Evolutionary conservation across 1,139 yeast genomes (phyloP), one percentile per base, ranked within the genome.

Genomic region (Suhomyces yuchorum): DNA sequence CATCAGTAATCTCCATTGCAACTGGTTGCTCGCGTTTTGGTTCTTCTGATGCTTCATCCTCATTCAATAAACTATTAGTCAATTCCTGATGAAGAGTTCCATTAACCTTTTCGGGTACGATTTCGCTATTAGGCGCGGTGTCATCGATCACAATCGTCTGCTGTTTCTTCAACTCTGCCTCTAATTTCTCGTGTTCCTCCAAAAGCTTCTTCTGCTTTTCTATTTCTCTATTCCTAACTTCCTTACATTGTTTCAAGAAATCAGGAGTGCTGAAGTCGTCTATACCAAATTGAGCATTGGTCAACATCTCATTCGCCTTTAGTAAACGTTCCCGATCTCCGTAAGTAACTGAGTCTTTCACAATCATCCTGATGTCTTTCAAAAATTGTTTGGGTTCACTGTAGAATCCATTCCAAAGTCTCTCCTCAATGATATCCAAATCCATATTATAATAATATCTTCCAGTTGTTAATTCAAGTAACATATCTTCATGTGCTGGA

Each of bases 371-470:
- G 43, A 95, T 79, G 62, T 95, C 99, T 56, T 79, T 82, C 57
- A 92, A 68, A 62, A 88, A 92, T 63, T 93, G 98, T 56, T 82
- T 85, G 12, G 99, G 97, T 59, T 92, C 97, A 30, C 92, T 85
- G 62, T 95, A 93, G 64, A 71, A 93, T 0, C 99, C 99, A 66
- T 93, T 93, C 99, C 99, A 93, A 48, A 95, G 71, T 49, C 99
- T 77, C 61, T 93, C 99, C 61, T 93, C 99, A 42, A 95, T 82
- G 15, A 91, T 85, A 62, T 93, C 99, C 51, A 95, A 73, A 61
- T 93, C 99, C 89, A 93, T 95, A 58, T 93, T 93, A 68, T 77
- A 78, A 62, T 75, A 93, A 55, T 75, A 77, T 49, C 79, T 81
- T 2, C 96, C 96, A 0, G 96, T 86, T 0, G 82, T 66, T 6